Percentiles rank a stretch among this genome's conserved stretches.
These are phyloP conservation scores for Comarum palustre DNA, from an alignment of 306 rosid species.

Conservation along the genomic window DNA sequence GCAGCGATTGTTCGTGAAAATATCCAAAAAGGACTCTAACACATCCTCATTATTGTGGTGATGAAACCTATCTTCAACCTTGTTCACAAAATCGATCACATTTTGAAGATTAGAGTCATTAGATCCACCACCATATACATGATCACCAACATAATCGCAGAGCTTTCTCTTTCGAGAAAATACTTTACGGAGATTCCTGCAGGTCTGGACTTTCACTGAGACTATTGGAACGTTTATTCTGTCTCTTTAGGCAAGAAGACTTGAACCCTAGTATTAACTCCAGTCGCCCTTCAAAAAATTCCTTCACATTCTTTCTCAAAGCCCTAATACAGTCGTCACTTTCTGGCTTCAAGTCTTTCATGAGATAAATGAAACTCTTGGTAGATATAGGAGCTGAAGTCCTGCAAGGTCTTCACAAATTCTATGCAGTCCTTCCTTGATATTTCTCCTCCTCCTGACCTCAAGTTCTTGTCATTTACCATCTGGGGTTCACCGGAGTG, in stretches of 20 bases:
- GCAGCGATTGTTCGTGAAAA: constrained; percentile 31
- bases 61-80: constrained; percentile 74
- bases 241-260: constrained; percentile 87
- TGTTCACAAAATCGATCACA: constrained; percentile 85
- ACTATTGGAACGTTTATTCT: constrained; percentile 37
- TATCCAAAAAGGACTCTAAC: constrained; percentile 75
- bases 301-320: constrained; percentile 79
- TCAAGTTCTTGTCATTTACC: background rate
- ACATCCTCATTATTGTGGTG: constrained; percentile 39
- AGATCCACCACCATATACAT: background rate
- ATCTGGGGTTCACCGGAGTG: background rate
- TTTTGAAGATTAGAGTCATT: constrained; percentile 38
- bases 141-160: background rate
- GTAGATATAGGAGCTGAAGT: background rate
- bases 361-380: constrained; percentile 82
- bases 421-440: background rate
- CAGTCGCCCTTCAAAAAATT: constrained; percentile 73
- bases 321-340: constrained; percentile 39
- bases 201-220: constrained; percentile 39
- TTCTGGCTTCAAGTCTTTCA: constrained; percentile 92
- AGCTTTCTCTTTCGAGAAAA: background rate
- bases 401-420: background rate
- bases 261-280: constrained; percentile 80
- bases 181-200: background rate
- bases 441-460: background rate